Percentiles rank a stretch among this genome's conserved stretches.
phyloP scores from a whole-genome alignment of 2,329 filamentous ascomycete species.

The Thelonectria olida region DNA sequence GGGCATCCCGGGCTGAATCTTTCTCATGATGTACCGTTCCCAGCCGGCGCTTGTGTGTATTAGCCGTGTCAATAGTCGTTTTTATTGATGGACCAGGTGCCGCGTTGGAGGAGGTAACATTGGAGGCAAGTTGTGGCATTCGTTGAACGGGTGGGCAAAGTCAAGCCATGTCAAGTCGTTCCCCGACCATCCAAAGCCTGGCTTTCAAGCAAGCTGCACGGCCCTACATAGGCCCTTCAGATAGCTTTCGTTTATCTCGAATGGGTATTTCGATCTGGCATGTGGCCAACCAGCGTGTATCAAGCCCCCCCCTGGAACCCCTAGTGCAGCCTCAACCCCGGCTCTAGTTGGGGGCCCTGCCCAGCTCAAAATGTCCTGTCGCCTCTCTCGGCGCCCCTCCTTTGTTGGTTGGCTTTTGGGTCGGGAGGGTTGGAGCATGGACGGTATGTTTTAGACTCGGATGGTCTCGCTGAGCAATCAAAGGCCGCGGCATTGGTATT shows the following conservation, averaged over 20 bases:
- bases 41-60: conserved; percentile 14
- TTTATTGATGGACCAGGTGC: conserved; percentile 14
- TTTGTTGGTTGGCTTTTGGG: conserved; percentile 18
- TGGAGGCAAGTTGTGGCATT: too few species aligned
- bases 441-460: conserved; percentile 8
- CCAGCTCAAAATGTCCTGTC: conserved; percentile 26
- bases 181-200: neutral
- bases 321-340: conserved; percentile 27
- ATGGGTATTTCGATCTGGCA: conserved; percentile 31
- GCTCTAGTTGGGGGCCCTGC: conserved; percentile 19
- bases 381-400: conserved; percentile 23
- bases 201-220: conserved; percentile 1
- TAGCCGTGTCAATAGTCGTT: conserved; percentile 9
- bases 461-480: conserved; percentile 6
- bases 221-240: neutral
- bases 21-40: neutral
- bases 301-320: conserved; percentile 16
- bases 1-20: conserved; percentile 6
- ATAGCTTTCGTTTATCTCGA: conserved; percentile 34
- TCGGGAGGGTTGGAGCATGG: conserved; percentile 6
- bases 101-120: too few species aligned
- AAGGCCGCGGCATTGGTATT: neutral
- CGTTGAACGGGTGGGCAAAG: neutral
- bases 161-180: conserved; percentile 1
- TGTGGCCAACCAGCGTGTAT: conserved; percentile 32